A percentile compares a stretch with the other conserved stretches of the same genome.
phyloP scores from a whole-genome alignment of 768 basidiomycete genomes.

The Xerocomellus intermedius region DNA sequence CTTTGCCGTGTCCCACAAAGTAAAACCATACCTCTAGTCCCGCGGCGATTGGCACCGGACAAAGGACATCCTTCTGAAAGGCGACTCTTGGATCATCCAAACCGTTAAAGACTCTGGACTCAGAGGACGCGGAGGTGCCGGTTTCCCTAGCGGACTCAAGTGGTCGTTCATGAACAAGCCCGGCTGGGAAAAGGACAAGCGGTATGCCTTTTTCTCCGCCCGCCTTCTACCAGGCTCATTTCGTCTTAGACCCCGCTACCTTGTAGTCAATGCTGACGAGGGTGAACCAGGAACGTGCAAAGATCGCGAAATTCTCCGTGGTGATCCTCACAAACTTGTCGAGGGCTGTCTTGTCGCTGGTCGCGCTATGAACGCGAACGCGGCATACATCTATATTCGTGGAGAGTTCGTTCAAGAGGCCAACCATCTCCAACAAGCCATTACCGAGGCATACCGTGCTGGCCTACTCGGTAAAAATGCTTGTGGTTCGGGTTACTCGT shows the following conservation, averaged over 20 bases:
- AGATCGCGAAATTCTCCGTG: slow-evolving; percentile 96
- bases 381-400: slow-evolving; percentile 99
- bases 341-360: slow-evolving; percentile 98
- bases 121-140: slow-evolving; percentile 93
- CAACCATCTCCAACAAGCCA: slow-evolving; percentile 90
- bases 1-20: not conserved
- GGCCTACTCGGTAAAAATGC: slow-evolving; percentile 89
- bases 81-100: slow-evolving; percentile 96
- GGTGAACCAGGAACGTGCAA: slow-evolving; percentile 99
- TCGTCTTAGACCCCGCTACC: slow-evolving; percentile 79
- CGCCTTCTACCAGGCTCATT: not conserved
- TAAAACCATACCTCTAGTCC: slow-evolving; percentile 43
- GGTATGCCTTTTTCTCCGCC: slow-evolving; percentile 42
- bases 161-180: slow-evolving; percentile 99
- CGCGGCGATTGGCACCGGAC: slow-evolving; percentile 99
- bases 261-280: slow-evolving; percentile 98
- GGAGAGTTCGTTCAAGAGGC: slow-evolving; percentile 98
- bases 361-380: slow-evolving; percentile 94
- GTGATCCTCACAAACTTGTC: slow-evolving; percentile 97
- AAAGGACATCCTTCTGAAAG: slow-evolving; percentile 93
- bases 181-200: slow-evolving; percentile 92
- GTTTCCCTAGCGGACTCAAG: slow-evolving; percentile 94
- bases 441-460: slow-evolving; percentile 89
- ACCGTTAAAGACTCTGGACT: slow-evolving; percentile 95
- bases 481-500: slow-evolving; percentile 89